Evolutionary conservation across 805 yeast genomes (phyloP), one percentile per base, ranked within the genome.

Genomic region (Kazachstania bromeliacearum): DNA sequence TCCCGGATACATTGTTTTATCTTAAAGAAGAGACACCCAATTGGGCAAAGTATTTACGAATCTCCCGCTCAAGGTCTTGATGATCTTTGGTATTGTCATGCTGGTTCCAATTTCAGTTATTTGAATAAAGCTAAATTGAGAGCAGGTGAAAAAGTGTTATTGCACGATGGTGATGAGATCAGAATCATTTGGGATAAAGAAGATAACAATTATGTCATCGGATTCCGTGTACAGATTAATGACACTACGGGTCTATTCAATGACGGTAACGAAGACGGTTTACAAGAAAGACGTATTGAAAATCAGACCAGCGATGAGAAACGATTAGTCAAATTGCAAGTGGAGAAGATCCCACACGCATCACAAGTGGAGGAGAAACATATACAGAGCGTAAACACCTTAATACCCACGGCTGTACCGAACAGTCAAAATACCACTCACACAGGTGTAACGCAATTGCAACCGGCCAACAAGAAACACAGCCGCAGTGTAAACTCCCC

Each of bases 1-100:
- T 88, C 96, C 2, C 83, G 85, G 44, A 67, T 79, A 1, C 97
- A 92, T 58, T 87, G 96, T 56, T 62, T 77, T 21, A 64, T 89
- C 10, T 48, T 67, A 37, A 75, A 75, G 48, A 71, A 75, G 40
- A 65, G 85, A 39, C 85, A 79, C 50, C 77, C 77, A 0, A 70
- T 75, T 3, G 70, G 71, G 10, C 63, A 66, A 21, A 66, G 75
- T 22, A 67, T 78, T 4, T 73, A 64, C 50, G 85, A 78, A 46
- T 73, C 81, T 7, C 85, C 88, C 0, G 87, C 85, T 0, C 79
- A 74, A 58, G 79, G 79, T 39, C 59, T 77, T 6, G 83, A 78
- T 38, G 87, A 78, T 51, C 66, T 83, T 12, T 85, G 94, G 94
- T 62, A 88, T 21, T 59, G 83, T 32, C 95, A 87, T 46, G 72